Base-by-base conservation (phyloP, 2,329 filamentous ascomycete genomes). In the Ceratocystis lukuohia region DNA sequence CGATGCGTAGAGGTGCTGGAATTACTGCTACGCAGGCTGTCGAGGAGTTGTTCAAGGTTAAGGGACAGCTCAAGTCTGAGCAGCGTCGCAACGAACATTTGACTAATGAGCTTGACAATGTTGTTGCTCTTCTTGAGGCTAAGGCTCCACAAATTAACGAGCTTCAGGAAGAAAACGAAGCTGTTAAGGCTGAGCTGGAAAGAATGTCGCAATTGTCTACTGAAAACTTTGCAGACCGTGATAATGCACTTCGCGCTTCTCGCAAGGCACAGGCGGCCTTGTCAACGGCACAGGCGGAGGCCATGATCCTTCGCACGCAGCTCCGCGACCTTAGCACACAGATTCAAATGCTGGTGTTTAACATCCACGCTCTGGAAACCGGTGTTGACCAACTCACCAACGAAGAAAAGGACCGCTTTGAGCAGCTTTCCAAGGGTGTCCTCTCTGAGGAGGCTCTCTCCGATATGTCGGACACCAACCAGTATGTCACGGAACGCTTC, bases 61-160 rank as follows among this genome's bases (percentile, higher is more conserved):
- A 94, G 80, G 80, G 84, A 66, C 83, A 89, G 71, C 80, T 96
- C 44, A 85, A 86, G 2, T 83, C 81, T 2, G 89, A 96, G 74
- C 86, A 87, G 73, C 83, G 88, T 67, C 84, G 86, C 25, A 91
- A 84, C 71, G 84, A 88, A 69, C 85, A 90, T 72, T 83, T 96
- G 10, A 83, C 84, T 20, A 82, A 85, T 46, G 85, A 93, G 57
- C 79, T 97, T 57, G 90, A 96, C 70, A 89, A 94, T 68, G 89
- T 96, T 78, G 84, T 96, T 67, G 82, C 86, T 46, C 88, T 92
- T 67, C 77, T 97, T 46, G 92, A 99, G 74, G 87, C 87, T 28
- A 92, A 89, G 74, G 86, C 88, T 30, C 94, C 94, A 0, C 91
- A 96, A 72, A 84, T 96, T 37, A 87, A 96, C 69, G 92, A 97